A percentile compares a stretch with the other conserved stretches of the same genome.
Evolutionary conservation across 1,139 yeast genomes (phyloP).

Genomic region (Diutina sp.): DNA sequence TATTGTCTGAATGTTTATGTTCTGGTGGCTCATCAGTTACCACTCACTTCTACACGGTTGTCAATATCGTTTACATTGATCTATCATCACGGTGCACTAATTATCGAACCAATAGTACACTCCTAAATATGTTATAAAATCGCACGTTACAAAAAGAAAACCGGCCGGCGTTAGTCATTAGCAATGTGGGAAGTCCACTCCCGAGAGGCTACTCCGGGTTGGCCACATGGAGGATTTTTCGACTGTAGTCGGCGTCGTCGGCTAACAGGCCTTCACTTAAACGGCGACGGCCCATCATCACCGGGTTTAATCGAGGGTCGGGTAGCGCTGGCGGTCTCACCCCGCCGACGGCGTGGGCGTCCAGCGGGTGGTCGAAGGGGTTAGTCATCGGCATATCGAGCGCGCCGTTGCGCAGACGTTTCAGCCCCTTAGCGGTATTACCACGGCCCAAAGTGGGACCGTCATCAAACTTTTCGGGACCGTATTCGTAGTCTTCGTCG

Average conservation of each 20-base stretch:
- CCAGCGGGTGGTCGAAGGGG: constrained; percentile 49
- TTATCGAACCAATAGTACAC: neutral
- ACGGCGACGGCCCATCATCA: constrained; percentile 63
- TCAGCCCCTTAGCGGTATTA: constrained; percentile 17
- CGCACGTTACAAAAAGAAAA: neutral
- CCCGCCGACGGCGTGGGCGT: constrained; percentile 9
- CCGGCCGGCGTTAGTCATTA: neutral
- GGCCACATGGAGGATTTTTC: constrained; percentile 63
- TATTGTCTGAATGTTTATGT: too few species aligned
- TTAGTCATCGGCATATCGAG: constrained; percentile 35
- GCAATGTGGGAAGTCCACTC: neutral
- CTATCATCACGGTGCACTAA: neutral
- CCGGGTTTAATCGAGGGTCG: constrained; percentile 52
- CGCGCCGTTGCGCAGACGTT: constrained; percentile 10
- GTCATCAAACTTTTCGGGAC: constrained; percentile 17
- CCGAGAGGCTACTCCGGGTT: constrained; percentile 28
- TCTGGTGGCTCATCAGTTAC: too few species aligned
- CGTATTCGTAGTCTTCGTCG: constrained; percentile 25
- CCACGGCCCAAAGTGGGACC: constrained; percentile 13
- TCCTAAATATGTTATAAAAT: neutral
- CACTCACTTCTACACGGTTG: too few species aligned
- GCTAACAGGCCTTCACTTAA: constrained; percentile 66
- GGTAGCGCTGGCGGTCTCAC: constrained; percentile 8
- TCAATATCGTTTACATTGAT: too few species aligned
- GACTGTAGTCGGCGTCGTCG: constrained; percentile 65